A percentile compares a stretch with the other conserved stretches of the same genome.
Conservation (phyloP, 139 green algal genomes). For the Auxenochlorella pyrenoidosa region DNA sequence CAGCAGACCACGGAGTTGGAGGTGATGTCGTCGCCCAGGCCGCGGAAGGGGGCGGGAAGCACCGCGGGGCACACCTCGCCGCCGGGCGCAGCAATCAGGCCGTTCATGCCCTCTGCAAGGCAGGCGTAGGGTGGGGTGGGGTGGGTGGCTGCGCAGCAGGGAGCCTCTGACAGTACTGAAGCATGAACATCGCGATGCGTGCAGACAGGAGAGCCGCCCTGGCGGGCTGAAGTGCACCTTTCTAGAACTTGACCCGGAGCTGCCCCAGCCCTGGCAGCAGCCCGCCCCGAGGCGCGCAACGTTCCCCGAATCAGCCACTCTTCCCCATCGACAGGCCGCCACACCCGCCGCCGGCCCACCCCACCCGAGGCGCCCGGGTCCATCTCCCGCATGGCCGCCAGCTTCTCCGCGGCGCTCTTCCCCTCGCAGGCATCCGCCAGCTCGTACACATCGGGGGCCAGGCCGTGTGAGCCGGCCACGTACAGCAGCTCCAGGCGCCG, state of each 20-base stretch:
- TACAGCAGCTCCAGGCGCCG: slow-evolving; percentile 82
- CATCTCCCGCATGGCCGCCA: slow-evolving; percentile 32
- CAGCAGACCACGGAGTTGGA: slow-evolving; percentile 80
- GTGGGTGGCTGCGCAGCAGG: neutral
- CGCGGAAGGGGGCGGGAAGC: slow-evolving; percentile 74
- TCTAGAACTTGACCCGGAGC: too few species aligned
- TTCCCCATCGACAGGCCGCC: too few species aligned
- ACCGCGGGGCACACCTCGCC: slow-evolving; percentile 82
- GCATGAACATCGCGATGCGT: too few species aligned
- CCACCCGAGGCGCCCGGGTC: slow-evolving; percentile 32
- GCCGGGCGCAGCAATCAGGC: slow-evolving; percentile 66
- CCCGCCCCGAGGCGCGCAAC: too few species aligned
- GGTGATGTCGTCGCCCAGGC: slow-evolving; percentile 76
- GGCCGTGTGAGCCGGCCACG: slow-evolving; percentile 73
- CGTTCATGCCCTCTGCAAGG: slow-evolving; percentile 72
- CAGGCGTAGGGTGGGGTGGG: neutral
- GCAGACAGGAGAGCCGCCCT: too few species aligned
- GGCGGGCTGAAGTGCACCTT: too few species aligned
- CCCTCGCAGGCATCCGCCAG: slow-evolving; percentile 59
- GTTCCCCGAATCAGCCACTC: too few species aligned
- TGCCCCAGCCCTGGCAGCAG: too few species aligned
- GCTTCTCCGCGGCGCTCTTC: neutral
- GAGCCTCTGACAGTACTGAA: too few species aligned
- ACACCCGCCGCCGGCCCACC: too few species aligned
- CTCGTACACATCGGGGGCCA: slow-evolving; percentile 77